phyloP scores from a whole-genome alignment of 2,329 filamentous ascomycete species.

The Xylariaceae sp. region DNA sequence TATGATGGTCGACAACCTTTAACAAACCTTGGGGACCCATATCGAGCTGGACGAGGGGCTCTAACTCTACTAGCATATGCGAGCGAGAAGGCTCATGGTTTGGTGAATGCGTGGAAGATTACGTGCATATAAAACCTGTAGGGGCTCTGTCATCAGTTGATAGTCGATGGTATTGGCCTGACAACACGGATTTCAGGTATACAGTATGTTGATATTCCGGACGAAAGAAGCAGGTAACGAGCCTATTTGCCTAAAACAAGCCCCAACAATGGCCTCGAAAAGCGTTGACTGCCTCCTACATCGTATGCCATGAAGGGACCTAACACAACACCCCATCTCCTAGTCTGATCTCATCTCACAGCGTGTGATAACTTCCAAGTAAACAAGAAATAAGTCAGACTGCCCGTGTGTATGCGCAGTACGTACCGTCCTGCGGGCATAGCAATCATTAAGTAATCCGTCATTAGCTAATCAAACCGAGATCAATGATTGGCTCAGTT shows the following conservation, averaged over 20 bases:
- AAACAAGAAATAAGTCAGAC: neutral
- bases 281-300: too few species aligned
- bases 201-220: neutral
- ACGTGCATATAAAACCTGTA: neutral
- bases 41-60: neutral
- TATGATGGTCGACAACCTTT: neutral
- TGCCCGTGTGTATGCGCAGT: too few species aligned
- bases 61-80: too few species aligned
- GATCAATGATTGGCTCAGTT: neutral
- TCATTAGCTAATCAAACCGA: neutral
- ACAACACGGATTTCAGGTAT: too few species aligned
- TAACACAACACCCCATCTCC: neutral
- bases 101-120: too few species aligned
- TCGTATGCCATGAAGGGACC: too few species aligned
- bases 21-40: neutral
- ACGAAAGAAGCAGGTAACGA: neutral
- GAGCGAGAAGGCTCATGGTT: too few species aligned
- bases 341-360: neutral
- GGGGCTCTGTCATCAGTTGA: neutral
- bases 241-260: too few species aligned
- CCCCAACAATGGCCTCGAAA: too few species aligned
- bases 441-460: neutral
- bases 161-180: too few species aligned
- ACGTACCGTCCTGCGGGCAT: too few species aligned
- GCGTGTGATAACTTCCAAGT: neutral